Percentiles rank a stretch among this genome's conserved stretches.
Evolutionary conservation across 2,329 filamentous ascomycete genomes (phyloP).

Genomic region (Aspergillus ochraceoroseus): DNA sequence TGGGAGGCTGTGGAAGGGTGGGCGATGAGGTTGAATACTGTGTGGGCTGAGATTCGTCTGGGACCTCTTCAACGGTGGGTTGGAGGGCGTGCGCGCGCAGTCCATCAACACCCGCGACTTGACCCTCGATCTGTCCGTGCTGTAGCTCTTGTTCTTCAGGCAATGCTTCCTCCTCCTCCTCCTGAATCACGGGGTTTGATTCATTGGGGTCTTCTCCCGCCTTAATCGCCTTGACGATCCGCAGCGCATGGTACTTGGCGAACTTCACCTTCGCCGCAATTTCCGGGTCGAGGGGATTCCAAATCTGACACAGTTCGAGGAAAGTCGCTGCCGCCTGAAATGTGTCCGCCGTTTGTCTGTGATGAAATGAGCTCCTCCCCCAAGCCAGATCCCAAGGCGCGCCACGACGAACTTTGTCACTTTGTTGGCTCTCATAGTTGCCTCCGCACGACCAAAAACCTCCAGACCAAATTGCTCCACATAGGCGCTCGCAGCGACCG

Average conservation of each 20-base stretch:
- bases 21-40: slow-evolving; percentile 48
- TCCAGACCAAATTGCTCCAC: slow-evolving; percentile 91
- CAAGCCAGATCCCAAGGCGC: slow-evolving; percentile 10
- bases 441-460: slow-evolving; percentile 78
- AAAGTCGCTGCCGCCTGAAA: slow-evolving; percentile 92
- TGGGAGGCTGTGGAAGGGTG: slow-evolving; percentile 29
- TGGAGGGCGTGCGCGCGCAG: slow-evolving; percentile 44
- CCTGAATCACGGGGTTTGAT: slow-evolving; percentile 68
- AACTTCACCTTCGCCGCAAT: slow-evolving; percentile 85
- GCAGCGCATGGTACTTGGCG: slow-evolving; percentile 89
- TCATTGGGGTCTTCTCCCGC: slow-evolving; percentile 88
- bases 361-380: slow-evolving; percentile 7
- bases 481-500: slow-evolving; percentile 80
- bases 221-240: slow-evolving; percentile 86
- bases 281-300: slow-evolving; percentile 70
- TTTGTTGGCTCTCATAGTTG: slow-evolving; percentile 73
- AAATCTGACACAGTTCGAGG: slow-evolving; percentile 80
- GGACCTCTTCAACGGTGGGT: slow-evolving; percentile 57
- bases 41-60: slow-evolving; percentile 50
- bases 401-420: slow-evolving; percentile 61
- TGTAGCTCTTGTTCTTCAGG: slow-evolving; percentile 48
- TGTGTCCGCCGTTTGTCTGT: slow-evolving; percentile 83
- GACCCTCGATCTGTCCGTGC: slow-evolving; percentile 62
- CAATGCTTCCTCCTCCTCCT: slow-evolving; percentile 47
- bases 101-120: slow-evolving; percentile 47